Evolutionary conservation across 1,284 basidiomycete species (phyloP).

Genomic region (Ceratobasidium sp.): DNA sequence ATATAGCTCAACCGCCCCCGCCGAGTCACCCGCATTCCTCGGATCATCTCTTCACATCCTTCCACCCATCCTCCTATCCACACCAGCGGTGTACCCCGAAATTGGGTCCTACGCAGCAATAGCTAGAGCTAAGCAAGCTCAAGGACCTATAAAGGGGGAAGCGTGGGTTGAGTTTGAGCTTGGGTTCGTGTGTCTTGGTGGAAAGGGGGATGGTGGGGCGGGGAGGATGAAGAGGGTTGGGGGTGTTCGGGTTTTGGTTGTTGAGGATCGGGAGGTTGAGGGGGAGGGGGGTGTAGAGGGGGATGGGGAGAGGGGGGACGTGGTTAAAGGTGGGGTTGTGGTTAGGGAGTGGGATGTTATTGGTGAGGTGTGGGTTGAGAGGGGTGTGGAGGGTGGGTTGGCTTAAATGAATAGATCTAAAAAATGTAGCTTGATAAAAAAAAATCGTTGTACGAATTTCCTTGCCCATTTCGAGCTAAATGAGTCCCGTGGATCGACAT

Average conservation of each 20-base stretch:
- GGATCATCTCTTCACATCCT: constrained; percentile 70
- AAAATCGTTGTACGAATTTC: too few relatives aligned
- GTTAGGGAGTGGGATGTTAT: constrained; percentile 78
- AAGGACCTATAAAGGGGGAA: constrained; percentile 55
- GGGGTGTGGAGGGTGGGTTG: neutral
- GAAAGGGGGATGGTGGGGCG: constrained; percentile 45
- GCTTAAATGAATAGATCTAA: neutral
- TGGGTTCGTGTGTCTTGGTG: constrained; percentile 65
- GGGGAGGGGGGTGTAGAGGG: constrained; percentile 52
- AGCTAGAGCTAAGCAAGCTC: constrained; percentile 9
- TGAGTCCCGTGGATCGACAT: constrained; percentile 19
- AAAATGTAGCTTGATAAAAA: too few relatives aligned
- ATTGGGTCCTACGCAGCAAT: constrained; percentile 29
- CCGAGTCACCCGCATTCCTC: constrained; percentile 61
- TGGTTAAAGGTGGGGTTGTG: constrained; percentile 57
- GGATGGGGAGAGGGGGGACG: constrained; percentile 39
- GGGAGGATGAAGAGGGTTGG: constrained; percentile 72
- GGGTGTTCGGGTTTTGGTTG: constrained; percentile 71
- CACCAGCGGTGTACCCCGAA: constrained; percentile 41
- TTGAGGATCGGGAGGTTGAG: constrained; percentile 69
- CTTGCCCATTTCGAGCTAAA: neutral
- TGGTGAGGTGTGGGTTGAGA: constrained; percentile 73
- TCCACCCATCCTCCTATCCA: constrained; percentile 53
- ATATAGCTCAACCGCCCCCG: constrained; percentile 47
- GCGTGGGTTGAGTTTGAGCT: constrained; percentile 71